Conservation (phyloP, 768 basidiomycete genomes). For the Auriscalpium vulgare region DNA sequence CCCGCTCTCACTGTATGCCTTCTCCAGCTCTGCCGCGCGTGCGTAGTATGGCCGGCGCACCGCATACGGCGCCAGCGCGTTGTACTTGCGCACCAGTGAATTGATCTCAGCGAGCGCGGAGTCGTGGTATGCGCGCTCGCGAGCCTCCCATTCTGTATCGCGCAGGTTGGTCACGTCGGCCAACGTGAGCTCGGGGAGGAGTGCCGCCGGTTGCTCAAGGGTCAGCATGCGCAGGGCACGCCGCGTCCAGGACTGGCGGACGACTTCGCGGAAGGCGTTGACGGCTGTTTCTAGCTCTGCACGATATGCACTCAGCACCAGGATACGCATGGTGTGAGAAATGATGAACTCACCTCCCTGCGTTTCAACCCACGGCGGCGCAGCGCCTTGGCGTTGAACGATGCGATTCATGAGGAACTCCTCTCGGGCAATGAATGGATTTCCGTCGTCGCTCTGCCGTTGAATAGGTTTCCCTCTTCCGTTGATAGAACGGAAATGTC, state of each 20-base stretch:
- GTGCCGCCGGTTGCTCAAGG: constrained; percentile 30
- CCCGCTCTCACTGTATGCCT: constrained; percentile 40
- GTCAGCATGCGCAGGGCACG: constrained; percentile 59
- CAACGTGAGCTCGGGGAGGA: constrained; percentile 27
- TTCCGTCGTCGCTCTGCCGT: constrained; percentile 37
- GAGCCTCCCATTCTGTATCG: constrained; percentile 63
- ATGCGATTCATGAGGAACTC: constrained; percentile 86
- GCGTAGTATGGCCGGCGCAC: constrained; percentile 60
- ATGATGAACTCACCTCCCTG: constrained; percentile 46
- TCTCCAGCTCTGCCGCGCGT: constrained; percentile 49
- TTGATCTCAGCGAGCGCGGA: constrained; percentile 66
- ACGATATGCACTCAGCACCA: neutral
- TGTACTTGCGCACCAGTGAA: constrained; percentile 68
- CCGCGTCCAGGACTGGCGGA: constrained; percentile 69
- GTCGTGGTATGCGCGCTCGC: constrained; percentile 61
- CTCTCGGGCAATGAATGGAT: constrained; percentile 63
- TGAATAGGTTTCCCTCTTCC: constrained; percentile 53
- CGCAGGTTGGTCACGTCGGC: constrained; percentile 37
- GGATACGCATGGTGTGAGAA: neutral
- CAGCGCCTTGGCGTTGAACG: constrained; percentile 72
- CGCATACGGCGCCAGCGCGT: constrained; percentile 69
- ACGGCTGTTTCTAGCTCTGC: constrained; percentile 63
- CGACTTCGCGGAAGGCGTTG: constrained; percentile 50
- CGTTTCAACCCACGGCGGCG: constrained; percentile 81
- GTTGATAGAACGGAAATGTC: constrained; percentile 63